These are phyloP conservation scores for Phytophthora palmivora DNA, from an alignment of 352 stramenopile species.

Conservation along the genomic window DNA sequence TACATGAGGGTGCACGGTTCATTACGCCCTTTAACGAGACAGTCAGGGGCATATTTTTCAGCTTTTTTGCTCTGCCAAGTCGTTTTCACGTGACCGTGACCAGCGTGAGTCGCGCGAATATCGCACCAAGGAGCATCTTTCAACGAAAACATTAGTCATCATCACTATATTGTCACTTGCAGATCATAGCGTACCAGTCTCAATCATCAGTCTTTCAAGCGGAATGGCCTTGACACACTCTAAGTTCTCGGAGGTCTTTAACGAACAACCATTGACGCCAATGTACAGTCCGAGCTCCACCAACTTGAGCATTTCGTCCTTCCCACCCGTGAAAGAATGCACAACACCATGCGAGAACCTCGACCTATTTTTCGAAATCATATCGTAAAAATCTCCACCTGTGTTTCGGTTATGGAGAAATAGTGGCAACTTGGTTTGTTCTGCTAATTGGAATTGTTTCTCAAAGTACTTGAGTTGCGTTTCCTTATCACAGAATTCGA, in stretches of 20 bases:
- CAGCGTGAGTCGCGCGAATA: constrained; percentile 94
- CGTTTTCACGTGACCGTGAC: constrained; percentile 89
- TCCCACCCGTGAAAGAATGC: constrained; percentile 96
- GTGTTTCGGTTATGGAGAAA: constrained; percentile 98
- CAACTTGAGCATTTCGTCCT: constrained; percentile 93
- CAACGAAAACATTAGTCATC: constrained; percentile 24
- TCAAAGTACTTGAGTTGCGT: constrained; percentile 94
- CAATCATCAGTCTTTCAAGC: constrained; percentile 92
- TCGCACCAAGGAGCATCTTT: constrained; percentile 98
- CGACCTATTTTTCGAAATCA: constrained; percentile 72
- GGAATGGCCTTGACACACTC: constrained; percentile 93
- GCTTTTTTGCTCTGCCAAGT: constrained; percentile 91
- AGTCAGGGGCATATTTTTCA: constrained; percentile 91
- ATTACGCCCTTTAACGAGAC: constrained; percentile 95
- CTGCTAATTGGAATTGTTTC: constrained; percentile 92
- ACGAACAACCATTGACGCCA: constrained; percentile 97
- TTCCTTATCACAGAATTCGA: constrained; percentile 94
- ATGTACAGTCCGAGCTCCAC: constrained; percentile 96
- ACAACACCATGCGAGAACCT: constrained; percentile 92
- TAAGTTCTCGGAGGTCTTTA: constrained; percentile 96
- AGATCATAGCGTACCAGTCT: constrained; percentile 78
- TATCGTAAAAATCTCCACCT: constrained; percentile 92
- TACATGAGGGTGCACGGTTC: constrained; percentile 96
- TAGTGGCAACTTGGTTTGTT: constrained; percentile 87
- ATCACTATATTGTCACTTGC: no score